Percentiles rank a stretch among this genome's conserved stretches.
Conservation (phyloP, 306 rosid species). For the Ochetophila trinervis region DNA sequence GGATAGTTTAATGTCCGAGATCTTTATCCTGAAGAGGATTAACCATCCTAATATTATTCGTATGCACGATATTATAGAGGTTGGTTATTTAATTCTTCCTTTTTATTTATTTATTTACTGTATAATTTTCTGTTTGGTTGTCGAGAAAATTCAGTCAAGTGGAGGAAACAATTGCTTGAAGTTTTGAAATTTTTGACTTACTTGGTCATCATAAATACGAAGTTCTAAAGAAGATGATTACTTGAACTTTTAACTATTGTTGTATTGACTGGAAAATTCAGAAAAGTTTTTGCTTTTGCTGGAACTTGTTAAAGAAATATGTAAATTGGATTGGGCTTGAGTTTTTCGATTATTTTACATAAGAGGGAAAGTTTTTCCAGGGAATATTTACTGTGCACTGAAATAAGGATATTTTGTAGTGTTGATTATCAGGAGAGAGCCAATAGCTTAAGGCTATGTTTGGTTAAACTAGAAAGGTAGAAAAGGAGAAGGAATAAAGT, state of each 20-base stretch:
- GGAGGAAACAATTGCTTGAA: not conserved
- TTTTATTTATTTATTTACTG: not conserved
- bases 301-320: not conserved
- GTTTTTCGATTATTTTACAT: not conserved
- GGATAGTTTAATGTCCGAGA: slow-evolving; percentile 92
- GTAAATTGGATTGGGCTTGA: not conserved
- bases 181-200: not conserved
- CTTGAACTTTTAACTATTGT: not conserved
- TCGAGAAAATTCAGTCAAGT: slow-evolving; percentile 11
- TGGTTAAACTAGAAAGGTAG: slow-evolving; percentile 2
- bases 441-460: not conserved
- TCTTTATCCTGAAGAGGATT: slow-evolving; percentile 72
- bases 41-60: slow-evolving; percentile 84
- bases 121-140: slow-evolving; percentile 5
- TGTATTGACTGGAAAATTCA: not conserved
- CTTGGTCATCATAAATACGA: not conserved
- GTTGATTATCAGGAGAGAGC: not conserved
- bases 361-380: not conserved
- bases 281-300: not conserved
- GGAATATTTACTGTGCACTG: slow-evolving; percentile 2
- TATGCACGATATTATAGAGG: slow-evolving; percentile 90
- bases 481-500: not conserved
- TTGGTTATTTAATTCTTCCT: slow-evolving; percentile 16
- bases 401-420: not conserved
- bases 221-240: not conserved